Conservation (phyloP, 192 early-diverging fungal genomes). For the Backusella parvicylindrica region DNA sequence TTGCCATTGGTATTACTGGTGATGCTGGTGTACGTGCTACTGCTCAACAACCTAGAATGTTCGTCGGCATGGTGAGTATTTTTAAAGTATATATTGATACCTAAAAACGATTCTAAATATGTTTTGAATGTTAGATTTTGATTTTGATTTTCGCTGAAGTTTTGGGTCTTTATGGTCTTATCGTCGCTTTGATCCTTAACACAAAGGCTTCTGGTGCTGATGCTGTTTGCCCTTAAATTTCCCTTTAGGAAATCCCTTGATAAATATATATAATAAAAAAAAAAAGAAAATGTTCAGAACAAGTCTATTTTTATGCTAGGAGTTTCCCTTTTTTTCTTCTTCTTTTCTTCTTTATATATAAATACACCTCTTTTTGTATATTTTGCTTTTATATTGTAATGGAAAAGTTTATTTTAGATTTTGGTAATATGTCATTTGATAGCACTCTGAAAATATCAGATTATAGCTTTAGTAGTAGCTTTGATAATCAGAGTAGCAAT, state of each 20-base stretch:
- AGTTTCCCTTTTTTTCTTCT: background rate
- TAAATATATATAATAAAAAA: background rate
- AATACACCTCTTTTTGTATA: background rate
- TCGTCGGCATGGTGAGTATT: slow-evolving; percentile 69
- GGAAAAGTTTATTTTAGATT: background rate
- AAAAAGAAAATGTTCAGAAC: background rate
- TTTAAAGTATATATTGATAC: no score
- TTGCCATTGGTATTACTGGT: slow-evolving; percentile 87
- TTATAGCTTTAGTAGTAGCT: background rate
- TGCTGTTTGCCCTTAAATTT: slow-evolving; percentile 4
- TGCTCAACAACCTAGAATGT: slow-evolving; percentile 75
- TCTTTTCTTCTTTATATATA: background rate
- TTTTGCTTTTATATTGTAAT: background rate
- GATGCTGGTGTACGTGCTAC: slow-evolving; percentile 85
- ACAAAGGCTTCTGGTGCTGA: slow-evolving; percentile 55
- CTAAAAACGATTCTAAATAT: no score
- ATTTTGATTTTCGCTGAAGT: slow-evolving; percentile 91
- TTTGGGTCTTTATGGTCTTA: slow-evolving; percentile 81
- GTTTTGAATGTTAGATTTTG: slow-evolving; percentile 47
- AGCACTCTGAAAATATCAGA: background rate
- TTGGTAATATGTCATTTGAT: background rate
- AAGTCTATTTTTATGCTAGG: background rate
- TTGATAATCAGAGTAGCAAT: background rate
- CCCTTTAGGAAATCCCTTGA: background rate
- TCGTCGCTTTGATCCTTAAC: slow-evolving; percentile 82